A percentile compares a stretch with the other conserved stretches of the same genome.
phyloP scores from a whole-genome alignment of 345 rosid species.

The Bretschneidera sinensis region DNA sequence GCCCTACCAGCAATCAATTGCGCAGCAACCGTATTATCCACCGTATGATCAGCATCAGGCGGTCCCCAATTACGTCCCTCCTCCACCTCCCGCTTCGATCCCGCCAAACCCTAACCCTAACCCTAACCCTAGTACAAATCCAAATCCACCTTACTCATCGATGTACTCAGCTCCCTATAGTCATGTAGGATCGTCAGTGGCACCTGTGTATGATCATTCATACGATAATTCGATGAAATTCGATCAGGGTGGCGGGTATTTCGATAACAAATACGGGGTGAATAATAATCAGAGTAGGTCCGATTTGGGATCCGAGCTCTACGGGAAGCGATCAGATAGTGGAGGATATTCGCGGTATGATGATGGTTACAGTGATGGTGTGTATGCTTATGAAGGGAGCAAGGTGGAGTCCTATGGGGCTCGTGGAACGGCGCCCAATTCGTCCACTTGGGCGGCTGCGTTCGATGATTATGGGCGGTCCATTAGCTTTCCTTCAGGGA shows the following conservation, averaged over 20 bases:
- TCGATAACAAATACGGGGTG: slow-evolving; percentile 45
- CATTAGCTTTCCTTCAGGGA: slow-evolving; percentile 51
- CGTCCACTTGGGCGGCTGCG: slow-evolving; percentile 50
- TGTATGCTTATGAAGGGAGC: slow-evolving; percentile 79
- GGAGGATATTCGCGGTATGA: slow-evolving; percentile 37
- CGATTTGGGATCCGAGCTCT: slow-evolving; percentile 53
- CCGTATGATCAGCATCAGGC: slow-evolving; percentile 63
- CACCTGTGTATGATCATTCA: slow-evolving; percentile 37
- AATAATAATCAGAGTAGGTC: slow-evolving; percentile 38
- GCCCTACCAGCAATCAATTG: slow-evolving; percentile 47
- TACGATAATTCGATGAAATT: slow-evolving; percentile 53
- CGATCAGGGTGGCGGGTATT: slow-evolving; percentile 43
- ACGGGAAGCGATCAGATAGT: slow-evolving; percentile 58
- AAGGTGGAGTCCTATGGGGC: slow-evolving; percentile 92
- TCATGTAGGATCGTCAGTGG: slow-evolving; percentile 36
- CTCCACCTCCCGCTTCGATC: slow-evolving; percentile 19
- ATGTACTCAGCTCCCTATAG: slow-evolving; percentile 37
- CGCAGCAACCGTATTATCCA: slow-evolving; percentile 46
- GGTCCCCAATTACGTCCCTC: slow-evolving; percentile 36
- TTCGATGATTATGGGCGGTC: slow-evolving; percentile 96
- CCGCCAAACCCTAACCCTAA: slow-evolving; percentile 27
- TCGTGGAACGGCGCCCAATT: slow-evolving; percentile 83
- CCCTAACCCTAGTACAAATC: slow-evolving; percentile 27
- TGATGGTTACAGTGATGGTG: slow-evolving; percentile 75
- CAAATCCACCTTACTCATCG: slow-evolving; percentile 36